These are phyloP conservation scores for Plasmodium yoelii DNA, from an alignment of 169 alveolate species.

Conservation along the genomic window DNA sequence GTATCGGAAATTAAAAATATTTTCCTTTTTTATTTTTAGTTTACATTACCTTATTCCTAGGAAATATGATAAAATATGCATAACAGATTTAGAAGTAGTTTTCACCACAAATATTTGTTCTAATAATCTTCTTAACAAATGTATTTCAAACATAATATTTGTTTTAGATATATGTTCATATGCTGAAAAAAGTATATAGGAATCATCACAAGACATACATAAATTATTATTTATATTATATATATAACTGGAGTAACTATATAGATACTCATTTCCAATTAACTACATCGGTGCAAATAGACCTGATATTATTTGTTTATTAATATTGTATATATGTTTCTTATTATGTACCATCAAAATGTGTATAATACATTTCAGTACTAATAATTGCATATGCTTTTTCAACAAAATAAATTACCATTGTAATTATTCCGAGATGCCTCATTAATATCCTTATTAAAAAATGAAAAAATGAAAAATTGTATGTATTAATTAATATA, in stretches of 20 bases:
- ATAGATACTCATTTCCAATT: too few species aligned
- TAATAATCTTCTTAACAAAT: constrained; percentile 76
- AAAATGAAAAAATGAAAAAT: too few species aligned
- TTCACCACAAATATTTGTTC: constrained; percentile 80
- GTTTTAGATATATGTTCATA: constrained; percentile 46
- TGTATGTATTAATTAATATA: neutral
- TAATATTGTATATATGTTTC: too few species aligned
- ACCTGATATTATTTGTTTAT: too few species aligned
- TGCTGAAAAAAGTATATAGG: constrained; percentile 12
- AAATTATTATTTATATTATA: too few species aligned
- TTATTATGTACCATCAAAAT: too few species aligned
- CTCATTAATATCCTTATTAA: constrained; percentile 36
- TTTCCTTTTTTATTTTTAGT: neutral
- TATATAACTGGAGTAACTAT: too few species aligned
- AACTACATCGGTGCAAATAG: too few species aligned
- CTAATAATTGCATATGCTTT: neutral
- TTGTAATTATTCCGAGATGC: neutral
- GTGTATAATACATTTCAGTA: neutral
- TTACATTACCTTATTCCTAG: constrained; percentile 82
- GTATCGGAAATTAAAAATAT: too few species aligned
- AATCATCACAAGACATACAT: neutral
- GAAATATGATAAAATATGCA: constrained; percentile 81
- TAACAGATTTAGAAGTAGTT: constrained; percentile 77
- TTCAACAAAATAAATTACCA: constrained; percentile 28
- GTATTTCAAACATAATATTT: constrained; percentile 77